Percentiles rank a stretch among this genome's conserved stretches.
Evolutionary conservation across 2,329 filamentous ascomycete species (phyloP).

Genomic region (Acarospora socialis): DNA sequence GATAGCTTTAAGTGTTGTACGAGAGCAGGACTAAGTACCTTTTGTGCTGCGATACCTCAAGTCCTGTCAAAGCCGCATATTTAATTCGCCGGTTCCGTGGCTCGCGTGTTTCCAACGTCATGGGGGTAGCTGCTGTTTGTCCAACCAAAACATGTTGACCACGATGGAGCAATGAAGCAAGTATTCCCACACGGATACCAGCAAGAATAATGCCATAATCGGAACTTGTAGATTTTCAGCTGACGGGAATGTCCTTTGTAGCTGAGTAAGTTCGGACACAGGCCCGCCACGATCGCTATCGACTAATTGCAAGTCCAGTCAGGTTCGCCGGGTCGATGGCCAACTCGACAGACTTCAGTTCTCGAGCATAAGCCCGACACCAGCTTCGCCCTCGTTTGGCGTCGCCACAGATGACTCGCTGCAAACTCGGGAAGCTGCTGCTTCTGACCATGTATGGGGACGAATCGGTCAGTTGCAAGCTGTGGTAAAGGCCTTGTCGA

Average conservation of each 20-base stretch:
- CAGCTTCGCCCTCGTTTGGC: conserved; percentile 10
- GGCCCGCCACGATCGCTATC: neutral
- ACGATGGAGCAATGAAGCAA: too few species aligned
- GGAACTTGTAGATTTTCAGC: too few species aligned
- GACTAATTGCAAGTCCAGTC: conserved; percentile 24
- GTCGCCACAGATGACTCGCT: conserved; percentile 8
- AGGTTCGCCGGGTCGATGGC: conserved; percentile 42
- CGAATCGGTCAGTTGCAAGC: conserved; percentile 42
- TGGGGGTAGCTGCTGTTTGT: too few species aligned
- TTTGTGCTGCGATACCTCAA: too few species aligned
- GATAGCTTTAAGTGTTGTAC: too few species aligned
- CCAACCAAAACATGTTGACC: too few species aligned
- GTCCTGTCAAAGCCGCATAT: too few species aligned
- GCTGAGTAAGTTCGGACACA: conserved; percentile 6
- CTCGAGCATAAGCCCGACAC: conserved; percentile 18
- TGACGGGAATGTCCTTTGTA: conserved; percentile 13
- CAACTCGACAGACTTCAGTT: conserved; percentile 45
- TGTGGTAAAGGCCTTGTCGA: conserved; percentile 57
- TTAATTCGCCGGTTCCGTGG: too few species aligned
- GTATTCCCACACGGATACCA: too few species aligned
- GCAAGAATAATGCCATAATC: too few species aligned
- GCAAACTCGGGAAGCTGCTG: conserved; percentile 4
- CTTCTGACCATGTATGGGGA: conserved; percentile 11
- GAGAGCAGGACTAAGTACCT: too few species aligned
- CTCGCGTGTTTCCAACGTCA: too few species aligned